phyloP scores from a whole-genome alignment of 306 rosid genomes.

The Lablab purpureus region DNA sequence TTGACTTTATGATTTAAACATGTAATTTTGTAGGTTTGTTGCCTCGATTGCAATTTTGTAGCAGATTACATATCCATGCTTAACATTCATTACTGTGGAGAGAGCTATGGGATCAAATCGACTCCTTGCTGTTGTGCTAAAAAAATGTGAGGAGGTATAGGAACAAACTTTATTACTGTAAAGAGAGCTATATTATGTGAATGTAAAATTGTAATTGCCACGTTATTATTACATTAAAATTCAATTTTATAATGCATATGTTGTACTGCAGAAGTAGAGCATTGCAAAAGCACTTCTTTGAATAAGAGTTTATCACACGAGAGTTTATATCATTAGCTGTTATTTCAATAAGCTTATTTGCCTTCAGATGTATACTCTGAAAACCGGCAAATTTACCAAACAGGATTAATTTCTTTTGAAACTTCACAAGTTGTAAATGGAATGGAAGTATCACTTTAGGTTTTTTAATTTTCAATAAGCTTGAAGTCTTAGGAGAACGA shows the following conservation, averaged over 20 bases:
- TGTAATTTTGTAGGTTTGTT: constrained; percentile 48
- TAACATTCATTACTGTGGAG: constrained; percentile 30
- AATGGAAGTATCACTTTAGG: too few relatives aligned
- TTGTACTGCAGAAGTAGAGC: background rate
- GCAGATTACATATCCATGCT: constrained; percentile 48
- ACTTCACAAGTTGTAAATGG: too few relatives aligned
- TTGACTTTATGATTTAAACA: constrained; percentile 35
- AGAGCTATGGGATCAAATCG: constrained; percentile 45
- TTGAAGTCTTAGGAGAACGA: too few relatives aligned
- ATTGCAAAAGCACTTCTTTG: background rate
- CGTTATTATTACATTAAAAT: constrained; percentile 34
- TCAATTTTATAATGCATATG: constrained; percentile 38
- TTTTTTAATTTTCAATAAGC: too few relatives aligned
- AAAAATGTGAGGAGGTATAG: constrained; percentile 9
- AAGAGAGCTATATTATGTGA: constrained; percentile 40
- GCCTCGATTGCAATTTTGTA: constrained; percentile 52
- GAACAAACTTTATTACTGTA: constrained; percentile 32
- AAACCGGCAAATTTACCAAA: background rate
- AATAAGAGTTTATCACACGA: background rate
- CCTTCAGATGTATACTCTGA: background rate
- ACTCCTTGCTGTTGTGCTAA: constrained; percentile 40
- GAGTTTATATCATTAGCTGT: background rate
- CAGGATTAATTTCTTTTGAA: too few relatives aligned
- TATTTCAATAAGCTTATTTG: background rate
- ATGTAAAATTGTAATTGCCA: constrained; percentile 46